phyloP scores from a whole-genome alignment of 768 basidiomycete genomes.

The Suillus lakei region DNA sequence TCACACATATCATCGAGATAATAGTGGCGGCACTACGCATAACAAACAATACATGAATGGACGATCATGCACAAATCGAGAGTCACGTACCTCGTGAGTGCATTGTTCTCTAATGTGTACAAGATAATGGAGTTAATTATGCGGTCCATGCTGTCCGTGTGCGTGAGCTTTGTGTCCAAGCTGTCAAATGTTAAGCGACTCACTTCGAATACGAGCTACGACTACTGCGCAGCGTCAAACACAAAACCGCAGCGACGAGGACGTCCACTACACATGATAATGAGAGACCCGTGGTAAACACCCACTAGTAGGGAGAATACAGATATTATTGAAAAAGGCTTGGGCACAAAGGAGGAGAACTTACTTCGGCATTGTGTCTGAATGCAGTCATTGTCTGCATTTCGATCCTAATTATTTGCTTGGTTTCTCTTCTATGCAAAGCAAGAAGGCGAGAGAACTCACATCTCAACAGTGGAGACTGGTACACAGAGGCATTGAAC shows the following conservation, averaged over 20 bases:
- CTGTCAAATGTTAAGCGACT: not conserved
- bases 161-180: not conserved
- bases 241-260: constrained; percentile 51
- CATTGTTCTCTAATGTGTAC: constrained; percentile 58
- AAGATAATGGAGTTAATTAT: constrained; percentile 51
- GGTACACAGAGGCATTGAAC: constrained; percentile 1
- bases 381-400: constrained; percentile 29
- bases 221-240: constrained; percentile 45
- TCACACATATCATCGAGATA: constrained; percentile 47
- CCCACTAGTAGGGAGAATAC: constrained; percentile 39
- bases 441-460: constrained; percentile 4
- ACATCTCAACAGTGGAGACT: constrained; percentile 39
- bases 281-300: constrained; percentile 55
- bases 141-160: constrained; percentile 45
- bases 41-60: constrained; percentile 16
- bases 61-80: not conserved
- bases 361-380: constrained; percentile 25
- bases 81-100: constrained; percentile 46
- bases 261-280: constrained; percentile 55
- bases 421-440: not conserved
- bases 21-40: constrained; percentile 39
- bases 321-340: constrained; percentile 16
- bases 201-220: constrained; percentile 45
- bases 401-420: constrained; percentile 24
- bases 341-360: constrained; percentile 1